These are phyloP conservation scores for Xylariaceae sp. DNA, from an alignment of 2,329 filamentous ascomycete genomes.

Conservation along the genomic window DNA sequence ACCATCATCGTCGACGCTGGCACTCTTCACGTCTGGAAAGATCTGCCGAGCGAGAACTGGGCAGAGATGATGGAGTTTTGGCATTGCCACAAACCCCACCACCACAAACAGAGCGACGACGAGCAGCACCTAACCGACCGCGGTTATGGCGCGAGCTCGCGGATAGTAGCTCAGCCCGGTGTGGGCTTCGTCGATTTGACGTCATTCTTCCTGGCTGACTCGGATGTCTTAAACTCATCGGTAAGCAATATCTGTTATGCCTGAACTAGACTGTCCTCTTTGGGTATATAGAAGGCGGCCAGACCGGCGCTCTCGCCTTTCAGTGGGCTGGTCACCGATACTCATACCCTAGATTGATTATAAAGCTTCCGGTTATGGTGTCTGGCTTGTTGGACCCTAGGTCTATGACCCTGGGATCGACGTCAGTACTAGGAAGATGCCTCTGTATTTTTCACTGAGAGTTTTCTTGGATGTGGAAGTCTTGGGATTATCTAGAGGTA, in stretches of 20 bases:
- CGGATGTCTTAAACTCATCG: conserved; percentile 63
- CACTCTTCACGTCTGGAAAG: conserved; percentile 73
- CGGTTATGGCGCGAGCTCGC: conserved; percentile 84
- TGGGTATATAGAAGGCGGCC: conserved; percentile 70
- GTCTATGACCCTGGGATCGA: conserved; percentile 44
- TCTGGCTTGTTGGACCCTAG: conserved; percentile 25
- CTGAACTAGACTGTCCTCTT: conserved; percentile 6
- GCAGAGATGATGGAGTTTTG: conserved; percentile 99
- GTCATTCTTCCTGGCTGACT: conserved; percentile 72
- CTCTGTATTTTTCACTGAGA: conserved; percentile 51
- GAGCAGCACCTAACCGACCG: conserved; percentile 60
- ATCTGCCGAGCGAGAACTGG: conserved; percentile 96
- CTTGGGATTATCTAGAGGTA: conserved; percentile 50
- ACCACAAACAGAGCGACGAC: conserved; percentile 41
- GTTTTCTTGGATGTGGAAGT: conserved; percentile 55
- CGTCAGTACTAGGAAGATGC: conserved; percentile 39
- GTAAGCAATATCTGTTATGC: conserved; percentile 43
- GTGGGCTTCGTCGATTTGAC: conserved; percentile 82
- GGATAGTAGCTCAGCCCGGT: conserved; percentile 68
- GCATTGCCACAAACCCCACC: conserved; percentile 93
- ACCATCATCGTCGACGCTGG: conserved; percentile 46
- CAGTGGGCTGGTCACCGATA: conserved; percentile 70
- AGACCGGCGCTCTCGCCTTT: conserved; percentile 48
- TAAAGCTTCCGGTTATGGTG: conserved; percentile 43
- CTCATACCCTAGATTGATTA: conserved; percentile 67